Percentiles rank a stretch among this genome's conserved stretches.
Evolutionary conservation across 106 monocot species (phyloP).

Genomic region (Platanthera guangdongensis): DNA sequence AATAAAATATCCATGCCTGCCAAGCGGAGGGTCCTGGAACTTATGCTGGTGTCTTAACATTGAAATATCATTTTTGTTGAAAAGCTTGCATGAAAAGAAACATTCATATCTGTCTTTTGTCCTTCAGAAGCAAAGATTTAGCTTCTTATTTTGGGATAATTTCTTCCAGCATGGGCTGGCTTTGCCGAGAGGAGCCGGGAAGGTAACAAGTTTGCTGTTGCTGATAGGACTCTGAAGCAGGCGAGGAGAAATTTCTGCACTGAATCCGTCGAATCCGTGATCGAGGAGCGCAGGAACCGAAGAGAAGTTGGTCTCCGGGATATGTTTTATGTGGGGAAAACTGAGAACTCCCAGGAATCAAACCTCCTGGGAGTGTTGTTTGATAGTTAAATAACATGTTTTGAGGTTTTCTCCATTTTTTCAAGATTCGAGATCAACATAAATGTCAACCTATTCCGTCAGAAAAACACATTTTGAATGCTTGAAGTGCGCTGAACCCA

Average conservation of each 20-base stretch:
- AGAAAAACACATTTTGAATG: neutral
- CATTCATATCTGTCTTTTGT: neutral
- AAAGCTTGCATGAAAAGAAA: neutral
- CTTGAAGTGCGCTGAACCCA: neutral
- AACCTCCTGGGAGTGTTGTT: constrained; percentile 32
- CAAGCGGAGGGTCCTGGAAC: no score
- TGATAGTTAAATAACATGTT: constrained; percentile 9
- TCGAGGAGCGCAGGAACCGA: constrained; percentile 57
- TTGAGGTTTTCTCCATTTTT: neutral
- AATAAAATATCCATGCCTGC: no score
- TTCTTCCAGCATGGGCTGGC: constrained; percentile 71
- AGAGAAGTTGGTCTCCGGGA: constrained; percentile 36
- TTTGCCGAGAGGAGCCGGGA: constrained; percentile 71
- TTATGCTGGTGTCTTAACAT: neutral
- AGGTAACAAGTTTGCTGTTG: constrained; percentile 69
- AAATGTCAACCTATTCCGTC: neutral
- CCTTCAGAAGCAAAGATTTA: neutral
- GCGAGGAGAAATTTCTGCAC: constrained; percentile 50
- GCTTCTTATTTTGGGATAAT: neutral
- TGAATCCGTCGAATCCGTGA: constrained; percentile 54
- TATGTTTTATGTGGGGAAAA: constrained; percentile 37
- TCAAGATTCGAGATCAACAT: neutral
- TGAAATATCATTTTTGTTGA: neutral
- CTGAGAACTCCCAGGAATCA: constrained; percentile 13
- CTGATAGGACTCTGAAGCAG: constrained; percentile 54